A percentile compares a stretch with the other conserved stretches of the same genome.
These are phyloP conservation scores for Plasmodium falciparum DNA, from an alignment of 169 alveolate genomes.

Conservation along the genomic window DNA sequence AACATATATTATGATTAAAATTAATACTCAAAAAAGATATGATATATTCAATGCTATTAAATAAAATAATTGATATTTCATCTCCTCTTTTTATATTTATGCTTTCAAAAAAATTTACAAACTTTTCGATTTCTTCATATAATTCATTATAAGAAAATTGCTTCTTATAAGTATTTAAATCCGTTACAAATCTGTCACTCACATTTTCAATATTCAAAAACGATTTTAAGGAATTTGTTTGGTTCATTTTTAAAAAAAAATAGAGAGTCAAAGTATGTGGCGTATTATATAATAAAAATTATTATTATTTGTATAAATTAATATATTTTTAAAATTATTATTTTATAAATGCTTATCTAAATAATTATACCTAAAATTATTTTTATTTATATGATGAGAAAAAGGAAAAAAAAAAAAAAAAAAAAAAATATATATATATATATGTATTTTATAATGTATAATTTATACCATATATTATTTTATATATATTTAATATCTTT, in stretches of 20 bases:
- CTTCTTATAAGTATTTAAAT: constrained; percentile 43
- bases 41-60: constrained; percentile 69
- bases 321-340: too few species aligned
- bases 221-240: constrained; percentile 9
- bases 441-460: too few species aligned
- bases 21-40: constrained; percentile 41
- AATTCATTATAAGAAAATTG: constrained; percentile 46
- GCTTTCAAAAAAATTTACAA: constrained; percentile 20
- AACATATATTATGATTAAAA: constrained; percentile 45
- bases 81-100: constrained; percentile 38
- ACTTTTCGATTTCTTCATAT: constrained; percentile 27
- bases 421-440: too few species aligned
- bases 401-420: too few species aligned
- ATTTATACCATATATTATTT: too few species aligned
- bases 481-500: too few species aligned
- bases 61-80: constrained; percentile 49
- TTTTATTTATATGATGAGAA: too few species aligned
- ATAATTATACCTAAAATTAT: too few species aligned
- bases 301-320: too few species aligned
- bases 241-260: constrained; percentile 4
- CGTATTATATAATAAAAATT: too few species aligned
- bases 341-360: too few species aligned
- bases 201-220: constrained; percentile 43
- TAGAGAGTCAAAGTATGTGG: too few species aligned
- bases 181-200: constrained; percentile 35